These are phyloP conservation scores for Apiospora saccharicola DNA, from an alignment of 2,329 filamentous ascomycete genomes.

Conservation along the genomic window DNA sequence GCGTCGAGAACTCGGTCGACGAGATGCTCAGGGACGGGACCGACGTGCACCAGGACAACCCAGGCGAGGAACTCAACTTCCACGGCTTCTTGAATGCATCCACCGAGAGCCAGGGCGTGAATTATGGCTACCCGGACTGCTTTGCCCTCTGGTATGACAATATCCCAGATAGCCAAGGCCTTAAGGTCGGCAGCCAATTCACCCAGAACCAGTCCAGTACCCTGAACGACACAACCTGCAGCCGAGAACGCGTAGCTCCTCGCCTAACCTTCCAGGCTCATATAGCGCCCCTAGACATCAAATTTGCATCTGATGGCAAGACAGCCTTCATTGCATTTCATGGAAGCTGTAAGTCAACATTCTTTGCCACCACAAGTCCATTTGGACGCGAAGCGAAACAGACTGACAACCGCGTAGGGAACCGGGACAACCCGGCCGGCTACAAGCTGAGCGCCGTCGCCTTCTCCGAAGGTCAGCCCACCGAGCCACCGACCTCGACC, in stretches of 20 bases:
- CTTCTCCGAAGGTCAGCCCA: slow-evolving; percentile 53
- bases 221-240: slow-evolving; percentile 54
- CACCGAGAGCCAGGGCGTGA: slow-evolving; percentile 46
- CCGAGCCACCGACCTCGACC: slow-evolving; percentile 49
- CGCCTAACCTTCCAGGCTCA: slow-evolving; percentile 69
- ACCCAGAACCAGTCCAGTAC: slow-evolving; percentile 41
- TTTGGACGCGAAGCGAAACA: neutral
- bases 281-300: slow-evolving; percentile 74
- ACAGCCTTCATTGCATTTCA: slow-evolving; percentile 74
- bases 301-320: slow-evolving; percentile 65
- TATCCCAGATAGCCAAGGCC: slow-evolving; percentile 49
- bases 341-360: slow-evolving; percentile 65
- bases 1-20: slow-evolving; percentile 76
- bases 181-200: slow-evolving; percentile 60
- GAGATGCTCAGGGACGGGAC: slow-evolving; percentile 63
- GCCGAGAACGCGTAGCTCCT: slow-evolving; percentile 53
- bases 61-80: slow-evolving; percentile 77
- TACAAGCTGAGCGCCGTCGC: slow-evolving; percentile 53
- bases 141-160: slow-evolving; percentile 68
- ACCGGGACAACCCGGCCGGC: slow-evolving; percentile 51
- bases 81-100: slow-evolving; percentile 58
- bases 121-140: slow-evolving; percentile 77
- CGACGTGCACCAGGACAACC: slow-evolving; percentile 73
- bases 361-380: neutral
- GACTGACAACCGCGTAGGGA: slow-evolving; percentile 41